phyloP scores from a whole-genome alignment of 306 rosid species.

The Sicyos edulis region DNA sequence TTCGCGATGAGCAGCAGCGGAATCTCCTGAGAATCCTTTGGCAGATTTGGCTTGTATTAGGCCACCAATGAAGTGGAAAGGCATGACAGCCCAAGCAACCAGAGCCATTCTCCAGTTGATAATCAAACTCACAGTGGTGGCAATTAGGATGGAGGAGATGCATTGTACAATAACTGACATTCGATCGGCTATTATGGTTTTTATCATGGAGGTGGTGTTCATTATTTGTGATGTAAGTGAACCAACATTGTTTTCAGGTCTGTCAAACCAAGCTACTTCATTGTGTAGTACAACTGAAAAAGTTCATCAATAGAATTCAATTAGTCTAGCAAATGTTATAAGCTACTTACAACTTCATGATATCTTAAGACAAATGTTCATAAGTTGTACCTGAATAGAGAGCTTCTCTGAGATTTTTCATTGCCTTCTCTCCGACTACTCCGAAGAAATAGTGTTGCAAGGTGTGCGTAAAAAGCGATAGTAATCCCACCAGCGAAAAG shows the following conservation, averaged over 20 bases:
- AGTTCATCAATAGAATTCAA: constrained; percentile 5
- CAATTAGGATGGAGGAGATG: constrained; percentile 75
- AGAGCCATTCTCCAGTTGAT: constrained; percentile 86
- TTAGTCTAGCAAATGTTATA: background rate
- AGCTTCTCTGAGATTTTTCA: constrained; percentile 55
- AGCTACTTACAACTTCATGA: constrained; percentile 6
- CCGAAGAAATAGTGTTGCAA: constrained; percentile 84
- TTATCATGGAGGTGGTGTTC: constrained; percentile 71
- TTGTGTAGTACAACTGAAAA: constrained; percentile 59
- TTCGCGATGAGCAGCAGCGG: constrained; percentile 60
- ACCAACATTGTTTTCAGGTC: constrained; percentile 63
- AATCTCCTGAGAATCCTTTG: constrained; percentile 77
- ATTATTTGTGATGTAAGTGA: constrained; percentile 67
- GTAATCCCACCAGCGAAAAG: constrained; percentile 54
- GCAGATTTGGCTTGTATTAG: constrained; percentile 86
- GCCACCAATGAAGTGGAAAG: constrained; percentile 96
- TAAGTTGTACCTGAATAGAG: constrained; percentile 59
- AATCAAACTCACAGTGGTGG: constrained; percentile 63
- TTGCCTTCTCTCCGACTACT: constrained; percentile 81
- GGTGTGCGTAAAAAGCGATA: constrained; percentile 66
- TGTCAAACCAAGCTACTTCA: constrained; percentile 86
- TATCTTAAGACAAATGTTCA: constrained; percentile 14
- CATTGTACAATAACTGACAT: constrained; percentile 87
- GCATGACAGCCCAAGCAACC: constrained; percentile 97
- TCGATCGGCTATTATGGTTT: constrained; percentile 71